A percentile compares a stretch with the other conserved stretches of the same genome.
Evolutionary conservation across 2,329 filamentous ascomycete species (phyloP).

Genomic region (Colletotrichum zoysiae): DNA sequence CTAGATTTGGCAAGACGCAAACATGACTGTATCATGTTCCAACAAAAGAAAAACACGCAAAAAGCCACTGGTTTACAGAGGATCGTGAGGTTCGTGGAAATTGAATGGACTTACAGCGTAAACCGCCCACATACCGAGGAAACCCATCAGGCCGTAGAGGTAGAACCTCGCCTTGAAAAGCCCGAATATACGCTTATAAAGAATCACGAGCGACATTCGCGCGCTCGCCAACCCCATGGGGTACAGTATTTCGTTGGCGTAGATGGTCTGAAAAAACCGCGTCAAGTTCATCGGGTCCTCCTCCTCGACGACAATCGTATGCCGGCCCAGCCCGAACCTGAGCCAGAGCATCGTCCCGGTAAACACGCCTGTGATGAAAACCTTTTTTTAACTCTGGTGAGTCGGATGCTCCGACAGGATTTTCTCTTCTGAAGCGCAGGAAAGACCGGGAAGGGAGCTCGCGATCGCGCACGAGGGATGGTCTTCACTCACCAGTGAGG

Average conservation of each 20-base stretch:
- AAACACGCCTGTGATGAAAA: constrained; percentile 27
- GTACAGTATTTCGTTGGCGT: constrained; percentile 36
- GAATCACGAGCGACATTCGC: constrained; percentile 28
- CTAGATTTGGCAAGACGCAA: no score
- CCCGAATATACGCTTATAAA: constrained; percentile 36
- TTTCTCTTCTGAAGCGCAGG: not conserved
- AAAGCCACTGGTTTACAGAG: no score
- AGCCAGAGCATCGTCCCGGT: constrained; percentile 37
- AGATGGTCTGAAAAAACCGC: constrained; percentile 35
- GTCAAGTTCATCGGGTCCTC: constrained; percentile 30
- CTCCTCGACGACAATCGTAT: constrained; percentile 24
- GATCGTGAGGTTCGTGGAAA: no score
- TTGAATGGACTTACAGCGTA: constrained; percentile 14
- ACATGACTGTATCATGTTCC: no score
- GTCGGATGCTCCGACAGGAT: not conserved
- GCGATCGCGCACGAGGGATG: no score
- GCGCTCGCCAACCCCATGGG: constrained; percentile 20
- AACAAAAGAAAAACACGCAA: no score
- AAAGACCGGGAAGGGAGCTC: not conserved
- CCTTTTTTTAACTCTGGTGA: constrained; percentile 5
- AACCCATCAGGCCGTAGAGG: constrained; percentile 25
- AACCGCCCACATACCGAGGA: constrained; percentile 30
- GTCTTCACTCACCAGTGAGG: constrained; percentile 17
- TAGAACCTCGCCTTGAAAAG: constrained; percentile 33
- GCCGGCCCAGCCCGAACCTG: constrained; percentile 30